phyloP scores from a whole-genome alignment of 2,329 filamentous ascomycete genomes.

The Cadophora sp. region DNA sequence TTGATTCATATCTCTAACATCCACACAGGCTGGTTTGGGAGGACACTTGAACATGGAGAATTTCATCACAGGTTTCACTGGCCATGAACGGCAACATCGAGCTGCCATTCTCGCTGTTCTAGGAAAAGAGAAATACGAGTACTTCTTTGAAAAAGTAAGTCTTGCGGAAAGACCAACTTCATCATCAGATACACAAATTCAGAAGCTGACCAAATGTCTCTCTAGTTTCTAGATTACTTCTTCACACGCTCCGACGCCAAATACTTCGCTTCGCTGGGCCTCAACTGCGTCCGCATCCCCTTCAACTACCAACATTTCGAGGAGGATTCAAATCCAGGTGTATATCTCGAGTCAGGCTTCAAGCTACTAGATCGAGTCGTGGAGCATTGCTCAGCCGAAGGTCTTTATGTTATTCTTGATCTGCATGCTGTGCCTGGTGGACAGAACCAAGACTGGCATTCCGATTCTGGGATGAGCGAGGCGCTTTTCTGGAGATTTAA shows the following conservation, averaged over 20 bases:
- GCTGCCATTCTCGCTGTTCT: slow-evolving; percentile 58
- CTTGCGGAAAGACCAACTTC: not conserved
- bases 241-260: slow-evolving; percentile 63
- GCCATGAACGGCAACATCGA: slow-evolving; percentile 62
- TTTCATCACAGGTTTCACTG: slow-evolving; percentile 66
- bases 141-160: slow-evolving; percentile 63
- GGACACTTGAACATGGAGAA: slow-evolving; percentile 58
- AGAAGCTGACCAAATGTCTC: not conserved
- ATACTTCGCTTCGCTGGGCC: slow-evolving; percentile 59
- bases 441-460: slow-evolving; percentile 57
- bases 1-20: not conserved
- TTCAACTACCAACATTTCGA: slow-evolving; percentile 66
- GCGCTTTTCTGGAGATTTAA: slow-evolving; percentile 55
- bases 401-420: slow-evolving; percentile 53
- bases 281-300: slow-evolving; percentile 64
- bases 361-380: slow-evolving; percentile 55
- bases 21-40: slow-evolving; percentile 49
- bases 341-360: slow-evolving; percentile 55
- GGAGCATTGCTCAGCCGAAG: slow-evolving; percentile 50
- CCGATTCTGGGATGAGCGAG: slow-evolving; percentile 47
- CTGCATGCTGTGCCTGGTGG: slow-evolving; percentile 53
- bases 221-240: slow-evolving; percentile 52
- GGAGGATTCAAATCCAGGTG: slow-evolving; percentile 56
- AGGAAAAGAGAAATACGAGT: slow-evolving; percentile 61
- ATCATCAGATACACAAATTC: not conserved